Evolutionary conservation across 257 asterid species (phyloP).

Genomic region (Euphrasia confusa): DNA sequence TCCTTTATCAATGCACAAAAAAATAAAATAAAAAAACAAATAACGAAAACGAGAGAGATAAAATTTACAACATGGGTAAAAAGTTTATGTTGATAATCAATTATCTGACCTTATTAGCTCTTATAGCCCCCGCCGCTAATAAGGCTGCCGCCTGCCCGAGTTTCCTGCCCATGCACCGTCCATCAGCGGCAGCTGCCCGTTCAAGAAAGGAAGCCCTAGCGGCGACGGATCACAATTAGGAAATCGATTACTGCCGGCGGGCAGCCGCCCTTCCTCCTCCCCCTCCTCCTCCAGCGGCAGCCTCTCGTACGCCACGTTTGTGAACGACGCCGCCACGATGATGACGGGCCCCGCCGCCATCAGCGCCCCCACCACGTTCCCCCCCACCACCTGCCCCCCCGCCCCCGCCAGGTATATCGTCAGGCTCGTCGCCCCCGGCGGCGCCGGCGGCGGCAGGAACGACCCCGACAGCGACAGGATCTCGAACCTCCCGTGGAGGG

Average conservation of each 20-base stretch:
- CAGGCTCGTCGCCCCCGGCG: constrained; percentile 82
- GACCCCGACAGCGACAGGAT: constrained; percentile 73
- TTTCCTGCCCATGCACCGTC: constrained; percentile 72
- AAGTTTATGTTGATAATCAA: constrained; percentile 18
- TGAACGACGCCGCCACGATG: neutral
- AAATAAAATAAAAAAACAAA: constrained; percentile 7
- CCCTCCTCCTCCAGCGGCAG: constrained; percentile 31
- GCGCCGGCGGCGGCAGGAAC: constrained; percentile 83
- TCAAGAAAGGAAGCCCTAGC: constrained; percentile 62
- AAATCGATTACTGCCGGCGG: constrained; percentile 32
- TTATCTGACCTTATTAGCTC: constrained; percentile 28
- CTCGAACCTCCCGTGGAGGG: constrained; percentile 73
- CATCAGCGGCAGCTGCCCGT: constrained; percentile 44
- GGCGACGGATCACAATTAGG: constrained; percentile 41
- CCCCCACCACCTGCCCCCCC: constrained; percentile 25
- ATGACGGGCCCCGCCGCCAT: neutral
- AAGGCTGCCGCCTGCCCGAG: constrained; percentile 44
- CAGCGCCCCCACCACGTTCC: neutral
- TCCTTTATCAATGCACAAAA: too few relatives aligned
- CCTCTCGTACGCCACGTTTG: constrained; percentile 11
- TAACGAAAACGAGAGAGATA: constrained; percentile 22
- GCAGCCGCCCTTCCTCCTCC: constrained; percentile 47
- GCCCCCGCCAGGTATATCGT: constrained; percentile 74
- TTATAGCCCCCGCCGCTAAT: constrained; percentile 12
- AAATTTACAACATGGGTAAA: constrained; percentile 35